Conservation (phyloP, 1,139 yeast genomes). For the Oligophagozyma castellii region DNA sequence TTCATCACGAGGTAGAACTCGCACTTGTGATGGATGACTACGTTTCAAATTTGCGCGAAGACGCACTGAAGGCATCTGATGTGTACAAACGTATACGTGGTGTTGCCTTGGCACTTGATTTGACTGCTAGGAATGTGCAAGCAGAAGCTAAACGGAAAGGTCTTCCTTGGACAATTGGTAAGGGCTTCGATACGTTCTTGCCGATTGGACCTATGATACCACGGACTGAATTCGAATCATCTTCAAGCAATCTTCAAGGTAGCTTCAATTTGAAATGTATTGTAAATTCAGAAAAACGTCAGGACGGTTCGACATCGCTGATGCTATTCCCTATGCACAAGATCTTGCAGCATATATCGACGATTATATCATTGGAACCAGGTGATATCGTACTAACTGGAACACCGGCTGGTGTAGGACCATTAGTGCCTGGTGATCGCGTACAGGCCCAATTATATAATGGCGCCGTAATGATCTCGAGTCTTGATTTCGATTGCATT, state of each 20-base stretch:
- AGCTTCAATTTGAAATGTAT: conserved; percentile 36
- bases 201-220: conserved; percentile 68
- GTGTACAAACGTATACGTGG: conserved; percentile 72
- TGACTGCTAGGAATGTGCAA: conserved; percentile 94
- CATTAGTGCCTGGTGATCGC: conserved; percentile 61
- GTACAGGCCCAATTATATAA: conserved; percentile 49
- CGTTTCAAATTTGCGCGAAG: conserved; percentile 47
- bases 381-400: conserved; percentile 92
- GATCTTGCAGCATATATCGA: conserved; percentile 67
- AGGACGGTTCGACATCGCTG: conserved; percentile 64
- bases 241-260: conserved; percentile 37
- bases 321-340: conserved; percentile 84
- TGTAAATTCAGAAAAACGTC: conserved; percentile 60
- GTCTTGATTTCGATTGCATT: conserved; percentile 40
- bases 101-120: conserved; percentile 77
- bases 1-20: conserved; percentile 88
- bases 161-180: conserved; percentile 91
- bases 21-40: conserved; percentile 61
- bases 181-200: conserved; percentile 90
- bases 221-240: conserved; percentile 53
- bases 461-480: conserved; percentile 42
- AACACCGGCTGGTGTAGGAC: conserved; percentile 97
- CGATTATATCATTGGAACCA: conserved; percentile 77
- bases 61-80: conserved; percentile 43
- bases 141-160: conserved; percentile 91